A percentile compares a stretch with the other conserved stretches of the same genome.
Conservation (phyloP, 352 stramenopile species). For the Globisporangium takayamanum region DNA sequence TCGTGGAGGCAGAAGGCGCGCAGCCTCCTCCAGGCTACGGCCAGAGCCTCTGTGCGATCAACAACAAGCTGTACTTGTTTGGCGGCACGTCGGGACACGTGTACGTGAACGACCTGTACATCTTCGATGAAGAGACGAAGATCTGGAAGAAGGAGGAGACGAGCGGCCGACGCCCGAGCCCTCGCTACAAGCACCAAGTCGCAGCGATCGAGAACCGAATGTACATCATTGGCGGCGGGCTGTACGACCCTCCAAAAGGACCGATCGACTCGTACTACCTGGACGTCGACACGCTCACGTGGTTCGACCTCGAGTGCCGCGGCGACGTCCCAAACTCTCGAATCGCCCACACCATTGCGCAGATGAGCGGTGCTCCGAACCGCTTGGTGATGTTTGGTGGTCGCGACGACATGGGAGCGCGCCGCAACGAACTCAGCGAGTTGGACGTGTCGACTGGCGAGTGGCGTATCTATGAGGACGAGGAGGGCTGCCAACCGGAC, state of each 20-base stretch:
- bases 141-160: conserved; percentile 71
- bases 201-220: conserved; percentile 59
- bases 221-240: conserved; percentile 72
- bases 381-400: conserved; percentile 77
- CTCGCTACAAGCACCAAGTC: conserved; percentile 82
- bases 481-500: conserved; percentile 62
- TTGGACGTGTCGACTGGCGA: conserved; percentile 53
- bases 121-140: conserved; percentile 70
- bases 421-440: conserved; percentile 68
- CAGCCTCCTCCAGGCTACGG: conserved; percentile 69
- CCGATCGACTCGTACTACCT: conserved; percentile 75
- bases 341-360: conserved; percentile 73
- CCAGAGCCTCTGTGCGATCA: conserved; percentile 68
- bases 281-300: conserved; percentile 66
- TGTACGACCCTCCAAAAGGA: conserved; percentile 78
- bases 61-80: conserved; percentile 80
- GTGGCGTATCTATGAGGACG: conserved; percentile 54
- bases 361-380: conserved; percentile 35
- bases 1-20: conserved; percentile 58
- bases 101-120: conserved; percentile 82
- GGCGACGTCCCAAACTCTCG: conserved; percentile 63
- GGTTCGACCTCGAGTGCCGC: conserved; percentile 50
- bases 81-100: conserved; percentile 73
- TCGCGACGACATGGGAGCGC: conserved; percentile 58
- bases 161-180: conserved; percentile 48